phyloP scores from a whole-genome alignment of 164 flowering plant species.

The Berberis vulgaris region DNA sequence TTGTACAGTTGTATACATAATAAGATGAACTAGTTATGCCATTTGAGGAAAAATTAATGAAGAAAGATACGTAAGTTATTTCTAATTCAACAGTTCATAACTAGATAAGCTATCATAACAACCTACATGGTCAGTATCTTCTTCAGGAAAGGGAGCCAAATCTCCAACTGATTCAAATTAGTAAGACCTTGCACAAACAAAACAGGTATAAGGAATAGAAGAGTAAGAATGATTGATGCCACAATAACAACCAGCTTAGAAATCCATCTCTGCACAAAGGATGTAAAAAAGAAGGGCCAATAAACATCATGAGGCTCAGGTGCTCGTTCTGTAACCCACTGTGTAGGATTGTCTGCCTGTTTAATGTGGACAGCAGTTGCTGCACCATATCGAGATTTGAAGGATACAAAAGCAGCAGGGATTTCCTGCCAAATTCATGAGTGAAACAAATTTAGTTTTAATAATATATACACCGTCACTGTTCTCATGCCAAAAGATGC shows the following conservation, averaged over 20 bases:
- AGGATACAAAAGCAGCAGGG: slow-evolving; percentile 85
- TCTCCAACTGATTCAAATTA: slow-evolving; percentile 61
- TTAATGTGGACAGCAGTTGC: slow-evolving; percentile 54
- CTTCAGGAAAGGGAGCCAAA: slow-evolving; percentile 63
- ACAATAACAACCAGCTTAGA: slow-evolving; percentile 53
- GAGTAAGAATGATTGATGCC: slow-evolving; percentile 44
- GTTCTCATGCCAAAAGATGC: too few relatives aligned
- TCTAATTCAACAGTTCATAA: neutral
- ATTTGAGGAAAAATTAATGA: too few relatives aligned
- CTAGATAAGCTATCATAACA: neutral
- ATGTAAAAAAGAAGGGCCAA: slow-evolving; percentile 88
- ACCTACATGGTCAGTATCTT: slow-evolving; percentile 61
- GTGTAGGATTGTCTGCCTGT: slow-evolving; percentile 65
- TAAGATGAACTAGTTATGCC: too few relatives aligned
- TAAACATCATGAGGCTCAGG: slow-evolving; percentile 86
- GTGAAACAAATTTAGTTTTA: slow-evolving; percentile 1
- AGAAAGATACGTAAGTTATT: too few relatives aligned
- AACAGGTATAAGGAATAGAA: slow-evolving; percentile 80
- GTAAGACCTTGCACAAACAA: slow-evolving; percentile 83
- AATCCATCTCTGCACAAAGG: slow-evolving; percentile 67
- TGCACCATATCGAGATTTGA: slow-evolving; percentile 78
- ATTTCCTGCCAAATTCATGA: slow-evolving; percentile 41
- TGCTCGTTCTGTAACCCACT: slow-evolving; percentile 81
- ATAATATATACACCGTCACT: too few relatives aligned
- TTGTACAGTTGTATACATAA: too few relatives aligned